These are phyloP conservation scores for Tetrapisispora iriomotensis DNA, from an alignment of 805 yeast species.

Conservation along the genomic window DNA sequence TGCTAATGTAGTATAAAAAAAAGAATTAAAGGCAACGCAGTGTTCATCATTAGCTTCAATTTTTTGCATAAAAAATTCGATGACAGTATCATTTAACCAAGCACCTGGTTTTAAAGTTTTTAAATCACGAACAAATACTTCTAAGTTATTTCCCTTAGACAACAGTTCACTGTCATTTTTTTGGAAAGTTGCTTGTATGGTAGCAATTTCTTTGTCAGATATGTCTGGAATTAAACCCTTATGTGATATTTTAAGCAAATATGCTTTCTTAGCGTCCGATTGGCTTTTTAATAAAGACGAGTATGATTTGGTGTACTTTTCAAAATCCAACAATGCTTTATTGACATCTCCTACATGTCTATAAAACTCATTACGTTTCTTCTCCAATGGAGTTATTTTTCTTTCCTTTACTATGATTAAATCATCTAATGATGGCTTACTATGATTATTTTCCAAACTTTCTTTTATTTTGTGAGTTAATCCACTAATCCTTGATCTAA, in stretches of 20 bases:
- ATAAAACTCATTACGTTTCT: slow-evolving; percentile 15
- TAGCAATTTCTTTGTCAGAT: slow-evolving; percentile 13
- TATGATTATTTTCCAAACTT: slow-evolving; percentile 10
- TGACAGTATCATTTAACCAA: slow-evolving; percentile 89
- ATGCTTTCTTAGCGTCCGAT: slow-evolving; percentile 13
- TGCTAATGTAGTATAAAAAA: slow-evolving; percentile 67
- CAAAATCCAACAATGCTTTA: slow-evolving; percentile 23
- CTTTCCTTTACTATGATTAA: slow-evolving; percentile 22
- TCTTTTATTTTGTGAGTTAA: slow-evolving; percentile 23
- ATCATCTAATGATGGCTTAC: slow-evolving; percentile 11
- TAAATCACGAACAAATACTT: slow-evolving; percentile 56
- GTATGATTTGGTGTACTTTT: slow-evolving; percentile 34
- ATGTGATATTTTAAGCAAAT: neutral
- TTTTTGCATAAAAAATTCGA: slow-evolving; percentile 62
- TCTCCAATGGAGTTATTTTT: slow-evolving; percentile 20
- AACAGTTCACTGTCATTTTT: slow-evolving; percentile 20
- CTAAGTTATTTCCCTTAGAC: slow-evolving; percentile 36
- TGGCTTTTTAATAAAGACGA: slow-evolving; percentile 33
- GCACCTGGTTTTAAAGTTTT: slow-evolving; percentile 55
- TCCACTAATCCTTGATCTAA: slow-evolving; percentile 6
- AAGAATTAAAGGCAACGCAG: slow-evolving; percentile 74
- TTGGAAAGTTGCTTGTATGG: slow-evolving; percentile 23
- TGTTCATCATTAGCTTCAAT: slow-evolving; percentile 28
- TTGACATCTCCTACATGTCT: slow-evolving; percentile 18
- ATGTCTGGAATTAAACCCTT: slow-evolving; percentile 22